Percentiles rank a stretch among this genome's conserved stretches.
phyloP scores from a whole-genome alignment of 257 asterid species.

The Dorcoceras hygrometricum region DNA sequence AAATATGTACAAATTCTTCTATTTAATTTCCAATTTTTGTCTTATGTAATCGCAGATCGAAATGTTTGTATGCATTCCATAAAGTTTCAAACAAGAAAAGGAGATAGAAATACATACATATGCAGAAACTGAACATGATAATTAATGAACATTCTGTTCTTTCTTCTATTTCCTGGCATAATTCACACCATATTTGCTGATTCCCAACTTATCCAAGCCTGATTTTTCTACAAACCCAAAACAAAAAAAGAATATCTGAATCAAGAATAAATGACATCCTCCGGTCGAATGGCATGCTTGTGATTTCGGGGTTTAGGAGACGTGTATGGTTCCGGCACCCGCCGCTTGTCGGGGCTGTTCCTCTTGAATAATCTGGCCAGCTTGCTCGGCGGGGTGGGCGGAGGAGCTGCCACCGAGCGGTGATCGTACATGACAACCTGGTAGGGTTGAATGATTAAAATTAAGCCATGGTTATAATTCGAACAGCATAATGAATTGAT shows the following conservation, averaged over 20 bases:
- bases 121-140: conserved; percentile 3
- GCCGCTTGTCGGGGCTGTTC: conserved; percentile 36
- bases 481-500: background rate
- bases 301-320: conserved; percentile 40
- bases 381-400: conserved; percentile 34
- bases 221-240: conserved; percentile 22
- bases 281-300: conserved; percentile 36
- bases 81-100: background rate
- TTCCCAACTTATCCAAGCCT: conserved; percentile 27
- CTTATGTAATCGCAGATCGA: background rate
- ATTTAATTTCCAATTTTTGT: background rate
- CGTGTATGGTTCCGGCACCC: conserved; percentile 37
- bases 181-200: conserved; percentile 16
- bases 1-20: background rate
- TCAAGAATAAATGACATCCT: conserved; percentile 33
- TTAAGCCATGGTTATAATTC: background rate
- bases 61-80: background rate
- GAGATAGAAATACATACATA: background rate
- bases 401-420: conserved; percentile 10
- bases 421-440: conserved; percentile 28
- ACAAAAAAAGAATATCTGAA: background rate
- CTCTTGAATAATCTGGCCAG: conserved; percentile 29
- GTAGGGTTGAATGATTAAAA: conserved; percentile 5
- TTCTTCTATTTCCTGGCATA: background rate
- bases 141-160: background rate